Percentiles rank a stretch among this genome's conserved stretches.
Conservation (phyloP, 352 stramenopile species). For the Thraustochytrium striatum region DNA sequence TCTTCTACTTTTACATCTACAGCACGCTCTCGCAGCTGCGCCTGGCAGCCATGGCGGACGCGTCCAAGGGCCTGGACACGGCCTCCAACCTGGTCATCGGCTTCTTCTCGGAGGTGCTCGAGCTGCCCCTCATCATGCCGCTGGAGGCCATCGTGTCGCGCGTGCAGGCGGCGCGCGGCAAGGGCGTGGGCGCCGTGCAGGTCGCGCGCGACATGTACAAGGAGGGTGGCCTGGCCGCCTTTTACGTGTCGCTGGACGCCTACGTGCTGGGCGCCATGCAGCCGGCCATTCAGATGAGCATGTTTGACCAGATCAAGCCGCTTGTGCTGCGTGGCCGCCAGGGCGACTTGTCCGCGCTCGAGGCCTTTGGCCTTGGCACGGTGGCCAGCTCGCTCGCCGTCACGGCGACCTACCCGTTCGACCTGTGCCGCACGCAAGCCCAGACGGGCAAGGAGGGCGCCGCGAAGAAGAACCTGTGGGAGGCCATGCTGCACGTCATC, state of each 20-base stretch:
- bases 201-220: slow-evolving; percentile 39
- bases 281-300: slow-evolving; percentile 38
- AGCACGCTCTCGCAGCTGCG: slow-evolving; percentile 23
- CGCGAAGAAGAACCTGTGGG: slow-evolving; percentile 18
- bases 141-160: slow-evolving; percentile 39
- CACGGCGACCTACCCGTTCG: slow-evolving; percentile 28
- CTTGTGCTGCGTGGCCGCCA: background rate
- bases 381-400: slow-evolving; percentile 12
- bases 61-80: slow-evolving; percentile 19
- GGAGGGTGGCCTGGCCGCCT: slow-evolving; percentile 12
- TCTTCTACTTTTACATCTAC: slow-evolving; percentile 49
- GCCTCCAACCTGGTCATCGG: slow-evolving; percentile 34
- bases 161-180: slow-evolving; percentile 7
- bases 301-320: slow-evolving; percentile 20
- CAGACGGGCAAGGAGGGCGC: background rate
- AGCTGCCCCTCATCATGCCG: slow-evolving; percentile 38
- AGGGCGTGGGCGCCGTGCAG: background rate
- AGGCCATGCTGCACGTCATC: slow-evolving; percentile 24
- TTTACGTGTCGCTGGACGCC: slow-evolving; percentile 40
- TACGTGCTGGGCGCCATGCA: slow-evolving; percentile 32
- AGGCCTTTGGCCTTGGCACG: slow-evolving; percentile 16
- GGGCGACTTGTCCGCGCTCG: slow-evolving; percentile 17
- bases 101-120: slow-evolving; percentile 37
- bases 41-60: background rate
- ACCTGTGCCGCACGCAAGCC: slow-evolving; percentile 13